phyloP scores from a whole-genome alignment of 2,329 filamentous ascomycete species.

The Ambrosiella xylebori region DNA sequence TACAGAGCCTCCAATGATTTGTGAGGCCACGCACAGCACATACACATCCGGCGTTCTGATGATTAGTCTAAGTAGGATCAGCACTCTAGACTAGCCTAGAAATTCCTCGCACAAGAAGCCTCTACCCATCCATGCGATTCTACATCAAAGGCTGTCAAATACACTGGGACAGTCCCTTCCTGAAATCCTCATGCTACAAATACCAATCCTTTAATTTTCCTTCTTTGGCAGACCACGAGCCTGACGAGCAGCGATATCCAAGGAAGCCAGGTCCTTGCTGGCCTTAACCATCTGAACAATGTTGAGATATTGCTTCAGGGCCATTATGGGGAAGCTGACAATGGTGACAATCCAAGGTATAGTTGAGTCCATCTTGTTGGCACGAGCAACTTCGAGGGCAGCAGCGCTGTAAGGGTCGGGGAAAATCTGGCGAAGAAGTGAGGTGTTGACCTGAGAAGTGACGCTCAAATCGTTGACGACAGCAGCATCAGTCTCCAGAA shows the following conservation, averaged over 20 bases:
- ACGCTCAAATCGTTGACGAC: conserved; percentile 32
- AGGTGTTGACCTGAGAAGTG: conserved; percentile 52
- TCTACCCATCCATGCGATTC: too few relatives aligned
- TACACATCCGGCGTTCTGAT: background rate
- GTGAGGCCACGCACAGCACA: background rate
- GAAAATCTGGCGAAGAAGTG: conserved; percentile 58
- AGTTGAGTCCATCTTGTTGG: conserved; percentile 76
- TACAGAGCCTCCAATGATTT: background rate
- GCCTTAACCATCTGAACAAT: conserved; percentile 87
- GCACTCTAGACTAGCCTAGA: background rate
- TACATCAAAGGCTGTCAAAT: background rate
- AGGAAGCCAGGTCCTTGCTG: conserved; percentile 79
- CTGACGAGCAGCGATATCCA: conserved; percentile 53
- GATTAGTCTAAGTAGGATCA: background rate
- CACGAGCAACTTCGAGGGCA: conserved; percentile 78
- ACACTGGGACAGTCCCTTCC: background rate
- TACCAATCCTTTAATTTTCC: conserved; percentile 16
- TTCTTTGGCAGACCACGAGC: conserved; percentile 34
- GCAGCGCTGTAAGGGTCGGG: conserved; percentile 81
- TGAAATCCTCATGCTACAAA: background rate
- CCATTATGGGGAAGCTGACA: conserved; percentile 73
- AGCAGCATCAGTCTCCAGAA: conserved; percentile 35
- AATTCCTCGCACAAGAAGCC: background rate
- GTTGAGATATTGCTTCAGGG: conserved; percentile 84
- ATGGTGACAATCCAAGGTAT: conserved; percentile 54